Conservation (phyloP, 352 stramenopile genomes). For the Globisporangium solare region DNA sequence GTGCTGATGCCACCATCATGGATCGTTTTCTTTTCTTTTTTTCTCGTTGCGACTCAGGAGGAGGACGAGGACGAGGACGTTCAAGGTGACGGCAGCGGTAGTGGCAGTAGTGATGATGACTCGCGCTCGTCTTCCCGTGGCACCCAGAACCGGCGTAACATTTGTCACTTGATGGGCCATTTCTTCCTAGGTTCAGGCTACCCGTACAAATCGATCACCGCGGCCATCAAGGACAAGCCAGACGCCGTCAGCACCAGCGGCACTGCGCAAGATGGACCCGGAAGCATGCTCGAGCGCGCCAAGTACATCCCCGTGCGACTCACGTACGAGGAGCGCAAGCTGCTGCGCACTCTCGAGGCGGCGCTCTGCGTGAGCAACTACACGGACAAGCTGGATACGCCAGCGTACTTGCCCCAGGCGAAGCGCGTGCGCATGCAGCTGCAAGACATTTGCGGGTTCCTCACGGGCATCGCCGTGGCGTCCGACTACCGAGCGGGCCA, state of each 20-base stretch:
- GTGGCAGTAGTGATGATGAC: slow-evolving; percentile 29
- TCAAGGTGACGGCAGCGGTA: slow-evolving; percentile 38
- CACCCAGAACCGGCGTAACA: slow-evolving; percentile 46
- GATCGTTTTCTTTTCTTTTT: neutral
- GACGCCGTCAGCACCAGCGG: neutral
- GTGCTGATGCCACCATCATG: too few species aligned
- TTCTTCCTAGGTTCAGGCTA: slow-evolving; percentile 75
- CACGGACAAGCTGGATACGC: slow-evolving; percentile 90
- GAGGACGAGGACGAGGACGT: slow-evolving; percentile 34
- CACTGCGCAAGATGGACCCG: neutral
- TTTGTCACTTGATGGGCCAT: slow-evolving; percentile 87
- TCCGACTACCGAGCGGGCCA: slow-evolving; percentile 89
- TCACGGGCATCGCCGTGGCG: slow-evolving; percentile 89
- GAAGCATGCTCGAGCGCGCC: slow-evolving; percentile 84
- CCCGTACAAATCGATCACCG: slow-evolving; percentile 13
- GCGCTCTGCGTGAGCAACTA: slow-evolving; percentile 92
- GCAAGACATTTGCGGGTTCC: slow-evolving; percentile 89
- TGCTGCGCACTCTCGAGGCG: slow-evolving; percentile 92
- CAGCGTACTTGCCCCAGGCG: slow-evolving; percentile 48
- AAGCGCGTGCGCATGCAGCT: slow-evolving; percentile 88
- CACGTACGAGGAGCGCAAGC: slow-evolving; percentile 93
- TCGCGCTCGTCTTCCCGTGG: slow-evolving; percentile 30
- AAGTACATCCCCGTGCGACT: slow-evolving; percentile 97
- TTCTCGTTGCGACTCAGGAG: neutral
- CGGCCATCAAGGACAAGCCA: slow-evolving; percentile 7